phyloP scores from a whole-genome alignment of 495 filamentous ascomycete species.

The Cryomyces minteri region DNA sequence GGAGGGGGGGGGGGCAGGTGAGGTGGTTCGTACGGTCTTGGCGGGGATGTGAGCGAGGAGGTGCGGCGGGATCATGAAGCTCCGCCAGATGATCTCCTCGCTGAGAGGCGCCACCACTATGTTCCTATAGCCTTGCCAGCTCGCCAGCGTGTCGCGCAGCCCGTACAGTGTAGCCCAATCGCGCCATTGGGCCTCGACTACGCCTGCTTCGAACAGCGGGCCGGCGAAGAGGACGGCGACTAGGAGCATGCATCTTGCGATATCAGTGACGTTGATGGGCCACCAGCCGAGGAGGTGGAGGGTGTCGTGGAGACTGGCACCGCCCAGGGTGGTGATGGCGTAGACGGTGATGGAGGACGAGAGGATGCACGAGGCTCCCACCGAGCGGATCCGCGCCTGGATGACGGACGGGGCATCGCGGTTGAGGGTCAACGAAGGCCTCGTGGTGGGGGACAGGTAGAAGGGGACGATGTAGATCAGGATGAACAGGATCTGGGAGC shows the following conservation, averaged over 20 bases:
- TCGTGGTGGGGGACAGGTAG: slow-evolving; percentile 62
- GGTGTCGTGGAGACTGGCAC: slow-evolving; percentile 28
- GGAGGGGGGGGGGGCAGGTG: background rate
- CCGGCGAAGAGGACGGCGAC: slow-evolving; percentile 69
- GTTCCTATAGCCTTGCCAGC: slow-evolving; percentile 40
- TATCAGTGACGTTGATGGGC: slow-evolving; percentile 46
- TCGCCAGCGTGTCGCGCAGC: slow-evolving; percentile 9
- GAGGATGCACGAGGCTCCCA: slow-evolving; percentile 47
- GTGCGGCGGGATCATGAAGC: slow-evolving; percentile 63
- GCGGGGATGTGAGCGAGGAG: slow-evolving; percentile 36
- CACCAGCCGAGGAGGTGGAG: slow-evolving; percentile 56
- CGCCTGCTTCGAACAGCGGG: slow-evolving; percentile 58
- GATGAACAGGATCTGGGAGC: slow-evolving; percentile 49
- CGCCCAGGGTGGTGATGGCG: slow-evolving; percentile 31
- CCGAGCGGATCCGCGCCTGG: slow-evolving; percentile 63
- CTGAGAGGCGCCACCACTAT: slow-evolving; percentile 65
- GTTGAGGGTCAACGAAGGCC: slow-evolving; percentile 63
- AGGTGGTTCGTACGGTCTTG: no score
- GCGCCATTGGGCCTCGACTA: slow-evolving; percentile 54
- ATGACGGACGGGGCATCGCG: slow-evolving; percentile 85
- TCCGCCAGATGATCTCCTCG: slow-evolving; percentile 88
- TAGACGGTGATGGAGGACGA: slow-evolving; percentile 41
- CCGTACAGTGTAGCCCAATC: slow-evolving; percentile 31
- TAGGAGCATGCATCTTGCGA: slow-evolving; percentile 37
- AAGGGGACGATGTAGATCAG: slow-evolving; percentile 78